Percentiles rank a stretch among this genome's conserved stretches.
phyloP scores from a whole-genome alignment of 345 rosid species.

The Pistacia vera region DNA sequence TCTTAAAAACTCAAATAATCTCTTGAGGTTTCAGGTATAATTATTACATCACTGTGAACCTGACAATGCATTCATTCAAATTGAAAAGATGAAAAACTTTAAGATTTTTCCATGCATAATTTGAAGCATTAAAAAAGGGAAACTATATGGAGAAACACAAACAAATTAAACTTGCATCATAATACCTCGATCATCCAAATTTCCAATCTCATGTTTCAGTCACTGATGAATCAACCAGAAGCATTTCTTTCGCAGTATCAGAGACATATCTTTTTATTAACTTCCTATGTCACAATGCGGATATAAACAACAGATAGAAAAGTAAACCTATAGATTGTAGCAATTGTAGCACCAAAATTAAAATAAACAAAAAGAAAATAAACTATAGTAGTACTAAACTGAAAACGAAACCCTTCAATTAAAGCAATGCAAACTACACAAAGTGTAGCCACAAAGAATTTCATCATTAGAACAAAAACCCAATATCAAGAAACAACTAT shows the following conservation, averaged over 20 bases:
- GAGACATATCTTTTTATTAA: slow-evolving; percentile 63
- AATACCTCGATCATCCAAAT: slow-evolving; percentile 76
- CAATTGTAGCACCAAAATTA: too few relatives aligned
- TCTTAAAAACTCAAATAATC: not conserved
- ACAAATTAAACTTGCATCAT: not conserved
- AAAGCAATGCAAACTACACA: too few relatives aligned
- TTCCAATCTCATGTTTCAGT: slow-evolving; percentile 72
- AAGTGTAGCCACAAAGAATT: too few relatives aligned
- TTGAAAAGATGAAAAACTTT: not conserved
- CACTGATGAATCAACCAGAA: slow-evolving; percentile 85
- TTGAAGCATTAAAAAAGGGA: not conserved
- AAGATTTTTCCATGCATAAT: not conserved
- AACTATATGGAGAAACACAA: not conserved
- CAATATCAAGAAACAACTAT: too few relatives aligned
- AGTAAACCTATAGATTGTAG: not conserved
- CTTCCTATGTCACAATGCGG: slow-evolving; percentile 25
- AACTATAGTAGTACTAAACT: not conserved
- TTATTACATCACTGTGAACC: not conserved
- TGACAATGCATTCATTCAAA: not conserved
- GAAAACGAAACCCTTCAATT: too few relatives aligned
- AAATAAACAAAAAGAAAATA: too few relatives aligned
- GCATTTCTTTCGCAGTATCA: slow-evolving; percentile 81
- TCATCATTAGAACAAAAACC: too few relatives aligned
- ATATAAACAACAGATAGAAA: slow-evolving; percentile 10
- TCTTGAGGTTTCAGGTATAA: not conserved